phyloP scores from a whole-genome alignment of 768 basidiomycete species.

The Myochromella boudieri region DNA sequence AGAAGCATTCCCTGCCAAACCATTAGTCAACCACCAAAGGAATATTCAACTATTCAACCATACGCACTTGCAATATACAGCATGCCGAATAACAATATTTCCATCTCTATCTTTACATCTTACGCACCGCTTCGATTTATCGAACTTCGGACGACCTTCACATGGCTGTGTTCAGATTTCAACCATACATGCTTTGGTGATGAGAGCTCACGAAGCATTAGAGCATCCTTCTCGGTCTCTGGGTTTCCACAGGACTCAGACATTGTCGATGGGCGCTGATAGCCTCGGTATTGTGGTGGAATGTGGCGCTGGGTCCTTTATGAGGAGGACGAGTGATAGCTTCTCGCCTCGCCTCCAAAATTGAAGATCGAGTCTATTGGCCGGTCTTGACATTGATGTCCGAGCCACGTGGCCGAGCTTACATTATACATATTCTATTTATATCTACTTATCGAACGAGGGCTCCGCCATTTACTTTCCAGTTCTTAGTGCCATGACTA shows the following conservation, averaged over 20 bases:
- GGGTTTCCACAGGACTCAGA: slow-evolving; percentile 64
- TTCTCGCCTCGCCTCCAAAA: too few species aligned
- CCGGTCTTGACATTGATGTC: too few species aligned
- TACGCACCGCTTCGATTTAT: slow-evolving; percentile 66
- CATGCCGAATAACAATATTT: slow-evolving; percentile 73
- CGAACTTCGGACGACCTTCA: slow-evolving; percentile 65
- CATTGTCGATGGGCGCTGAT: slow-evolving; percentile 13
- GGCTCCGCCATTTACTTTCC: neutral
- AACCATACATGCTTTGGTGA: neutral
- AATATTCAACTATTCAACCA: slow-evolving; percentile 1
- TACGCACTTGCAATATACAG: slow-evolving; percentile 81
- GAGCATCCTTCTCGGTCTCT: slow-evolving; percentile 50
- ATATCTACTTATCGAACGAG: too few species aligned
- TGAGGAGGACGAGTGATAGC: too few species aligned
- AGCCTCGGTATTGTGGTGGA: neutral
- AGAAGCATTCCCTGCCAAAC: slow-evolving; percentile 60
- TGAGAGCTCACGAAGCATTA: slow-evolving; percentile 62
- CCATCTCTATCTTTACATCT: slow-evolving; percentile 69
- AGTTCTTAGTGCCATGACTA: slow-evolving; percentile 7
- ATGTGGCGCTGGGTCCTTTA: too few species aligned
- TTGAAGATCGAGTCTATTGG: too few species aligned
- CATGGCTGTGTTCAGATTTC: too few species aligned
- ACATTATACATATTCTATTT: too few species aligned
- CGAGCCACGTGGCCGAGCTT: too few species aligned
- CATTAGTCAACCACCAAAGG: neutral